phyloP scores from a whole-genome alignment of 176 grass and related monocot species.

The Hordeum vulgare region DNA sequence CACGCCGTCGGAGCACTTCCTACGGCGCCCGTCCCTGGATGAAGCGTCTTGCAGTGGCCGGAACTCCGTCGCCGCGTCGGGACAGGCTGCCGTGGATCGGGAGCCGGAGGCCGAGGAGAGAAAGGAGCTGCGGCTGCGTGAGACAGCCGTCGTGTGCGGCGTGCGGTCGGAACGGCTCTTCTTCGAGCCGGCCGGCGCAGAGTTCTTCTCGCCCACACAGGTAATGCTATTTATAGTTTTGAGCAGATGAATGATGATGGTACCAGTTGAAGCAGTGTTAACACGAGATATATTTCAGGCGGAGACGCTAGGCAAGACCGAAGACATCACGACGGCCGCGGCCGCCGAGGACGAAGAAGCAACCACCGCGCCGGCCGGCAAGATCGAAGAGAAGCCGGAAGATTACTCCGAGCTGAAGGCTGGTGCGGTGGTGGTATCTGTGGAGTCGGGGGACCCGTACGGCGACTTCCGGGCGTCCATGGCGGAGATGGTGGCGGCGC shows the following conservation, averaged over 20 bases:
- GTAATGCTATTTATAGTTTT: neutral
- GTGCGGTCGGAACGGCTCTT: slow-evolving; percentile 63
- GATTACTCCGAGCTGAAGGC: slow-evolving; percentile 19
- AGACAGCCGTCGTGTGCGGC: slow-evolving; percentile 45
- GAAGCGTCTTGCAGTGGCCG: neutral
- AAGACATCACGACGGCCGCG: neutral
- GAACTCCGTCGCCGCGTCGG: neutral
- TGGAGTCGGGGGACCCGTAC: slow-evolving; percentile 65
- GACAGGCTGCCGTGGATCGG: neutral
- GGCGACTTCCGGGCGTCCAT: slow-evolving; percentile 72
- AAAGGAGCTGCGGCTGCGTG: slow-evolving; percentile 19
- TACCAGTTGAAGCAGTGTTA: neutral
- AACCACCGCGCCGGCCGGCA: neutral
- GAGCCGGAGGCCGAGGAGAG: slow-evolving; percentile 1
- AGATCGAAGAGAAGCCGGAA: neutral
- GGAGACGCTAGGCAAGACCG: neutral
- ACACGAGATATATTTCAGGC: slow-evolving; percentile 3
- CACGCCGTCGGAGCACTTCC: slow-evolving; percentile 26
- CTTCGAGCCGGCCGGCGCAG: slow-evolving; percentile 53
- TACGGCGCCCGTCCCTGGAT: slow-evolving; percentile 19
- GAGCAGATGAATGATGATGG: neutral
- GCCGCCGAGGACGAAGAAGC: neutral
- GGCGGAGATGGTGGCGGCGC: slow-evolving; percentile 75
- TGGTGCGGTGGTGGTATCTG: slow-evolving; percentile 33
- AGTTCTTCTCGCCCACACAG: slow-evolving; percentile 43